These are phyloP conservation scores for Pythium pyrilobum DNA, from an alignment of 352 stramenopile species.

Conservation along the genomic window DNA sequence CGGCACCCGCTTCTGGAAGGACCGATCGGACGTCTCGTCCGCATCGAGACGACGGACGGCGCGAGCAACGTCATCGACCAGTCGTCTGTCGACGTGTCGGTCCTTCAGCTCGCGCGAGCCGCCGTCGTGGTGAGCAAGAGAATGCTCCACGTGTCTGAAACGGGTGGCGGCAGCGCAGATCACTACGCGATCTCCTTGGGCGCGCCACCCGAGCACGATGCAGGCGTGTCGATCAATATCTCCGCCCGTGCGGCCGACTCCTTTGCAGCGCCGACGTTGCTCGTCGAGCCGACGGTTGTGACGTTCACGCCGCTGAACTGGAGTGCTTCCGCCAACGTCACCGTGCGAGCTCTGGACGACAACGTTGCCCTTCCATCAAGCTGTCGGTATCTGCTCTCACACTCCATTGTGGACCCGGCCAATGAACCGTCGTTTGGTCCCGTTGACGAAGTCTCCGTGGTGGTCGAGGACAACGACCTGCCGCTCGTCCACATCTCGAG, in stretches of 20 bases:
- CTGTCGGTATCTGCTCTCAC: slow-evolving; percentile 22
- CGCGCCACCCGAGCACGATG: slow-evolving; percentile 24
- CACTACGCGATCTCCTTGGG: slow-evolving; percentile 41
- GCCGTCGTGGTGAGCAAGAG: slow-evolving; percentile 29
- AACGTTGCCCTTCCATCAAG: slow-evolving; percentile 15
- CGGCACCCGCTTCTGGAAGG: slow-evolving; percentile 52
- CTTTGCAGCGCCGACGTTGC: slow-evolving; percentile 2
- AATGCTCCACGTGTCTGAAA: slow-evolving; percentile 17
- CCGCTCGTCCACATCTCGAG: slow-evolving; percentile 46
- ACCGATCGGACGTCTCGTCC: slow-evolving; percentile 32
- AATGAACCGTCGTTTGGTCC: slow-evolving; percentile 29
- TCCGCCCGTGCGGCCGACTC: neutral
- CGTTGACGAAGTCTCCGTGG: slow-evolving; percentile 26
- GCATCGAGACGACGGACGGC: slow-evolving; percentile 46
- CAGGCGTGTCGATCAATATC: slow-evolving; percentile 19
- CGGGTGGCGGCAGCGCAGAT: neutral
- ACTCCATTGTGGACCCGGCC: slow-evolving; percentile 31
- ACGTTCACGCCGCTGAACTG: slow-evolving; percentile 45
- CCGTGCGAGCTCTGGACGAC: slow-evolving; percentile 22
- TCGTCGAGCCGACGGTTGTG: slow-evolving; percentile 26
- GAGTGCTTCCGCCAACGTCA: slow-evolving; percentile 24
- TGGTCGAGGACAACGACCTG: slow-evolving; percentile 49
- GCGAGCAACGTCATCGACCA: slow-evolving; percentile 47
- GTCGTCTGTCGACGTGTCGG: slow-evolving; percentile 30
- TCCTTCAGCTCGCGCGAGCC: slow-evolving; percentile 30